phyloP scores from a whole-genome alignment of 768 basidiomycete species.

The Cystobasidium ongulense region DNA sequence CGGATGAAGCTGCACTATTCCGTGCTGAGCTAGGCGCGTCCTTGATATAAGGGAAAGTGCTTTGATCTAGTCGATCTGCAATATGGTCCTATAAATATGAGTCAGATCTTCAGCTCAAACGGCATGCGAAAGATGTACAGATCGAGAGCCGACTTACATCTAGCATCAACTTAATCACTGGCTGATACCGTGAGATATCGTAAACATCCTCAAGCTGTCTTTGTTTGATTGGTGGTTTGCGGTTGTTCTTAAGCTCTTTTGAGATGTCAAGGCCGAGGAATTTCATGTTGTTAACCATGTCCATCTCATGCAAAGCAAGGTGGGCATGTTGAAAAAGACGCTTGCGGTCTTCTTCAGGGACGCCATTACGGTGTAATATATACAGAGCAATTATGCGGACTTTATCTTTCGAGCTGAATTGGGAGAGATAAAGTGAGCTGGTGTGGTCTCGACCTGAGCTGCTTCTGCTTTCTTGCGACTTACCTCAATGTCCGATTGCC shows the following conservation, averaged over 20 bases:
- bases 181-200: conserved; percentile 88
- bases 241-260: conserved; percentile 67
- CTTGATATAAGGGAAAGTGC: conserved; percentile 60
- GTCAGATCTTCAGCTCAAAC: background rate
- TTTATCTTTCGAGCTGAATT: conserved; percentile 76
- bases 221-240: conserved; percentile 54
- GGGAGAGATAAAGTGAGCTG: no score
- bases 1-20: conserved; percentile 11
- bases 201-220: conserved; percentile 84
- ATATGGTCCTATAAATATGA: conserved; percentile 62
- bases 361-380: conserved; percentile 87
- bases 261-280: conserved; percentile 74
- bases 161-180: conserved; percentile 66
- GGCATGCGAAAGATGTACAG: no score
- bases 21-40: conserved; percentile 52
- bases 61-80: conserved; percentile 64
- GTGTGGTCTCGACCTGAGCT: no score
- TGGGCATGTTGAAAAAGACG: conserved; percentile 91
- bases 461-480: no score
- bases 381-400: conserved; percentile 93
- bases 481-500: conserved; percentile 79
- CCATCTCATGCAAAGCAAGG: conserved; percentile 76
- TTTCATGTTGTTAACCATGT: conserved; percentile 78
- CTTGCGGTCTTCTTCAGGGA: conserved; percentile 94
- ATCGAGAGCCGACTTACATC: conserved; percentile 63